These are phyloP conservation scores for Colletotrichum navitas DNA, from an alignment of 2,329 filamentous ascomycete genomes.

Conservation along the genomic window DNA sequence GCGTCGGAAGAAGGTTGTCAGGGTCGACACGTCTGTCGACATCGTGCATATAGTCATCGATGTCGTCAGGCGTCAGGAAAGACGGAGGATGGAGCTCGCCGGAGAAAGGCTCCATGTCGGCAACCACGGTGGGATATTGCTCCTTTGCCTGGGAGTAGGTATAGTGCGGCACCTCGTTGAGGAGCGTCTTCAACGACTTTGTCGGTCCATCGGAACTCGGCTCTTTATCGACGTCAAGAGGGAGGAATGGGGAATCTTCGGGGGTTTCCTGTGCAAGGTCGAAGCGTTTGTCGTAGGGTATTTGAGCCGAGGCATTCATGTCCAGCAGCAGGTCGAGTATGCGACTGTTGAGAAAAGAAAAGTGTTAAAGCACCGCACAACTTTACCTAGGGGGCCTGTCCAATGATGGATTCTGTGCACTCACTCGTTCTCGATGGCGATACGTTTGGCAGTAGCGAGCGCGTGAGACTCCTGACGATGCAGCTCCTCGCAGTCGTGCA, in stretches of 20 bases:
- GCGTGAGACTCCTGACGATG: constrained; percentile 87
- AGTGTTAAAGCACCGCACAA: constrained; percentile 6
- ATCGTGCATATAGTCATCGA: constrained; percentile 80
- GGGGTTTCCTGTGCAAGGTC: constrained; percentile 70
- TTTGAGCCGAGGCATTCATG: constrained; percentile 85
- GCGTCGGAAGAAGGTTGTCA: constrained; percentile 59
- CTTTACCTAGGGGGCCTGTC: neutral
- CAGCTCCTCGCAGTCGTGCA: constrained; percentile 84
- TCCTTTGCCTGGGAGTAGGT: constrained; percentile 69
- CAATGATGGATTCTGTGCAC: constrained; percentile 50
- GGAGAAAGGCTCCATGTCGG: constrained; percentile 63
- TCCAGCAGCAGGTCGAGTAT: constrained; percentile 90
- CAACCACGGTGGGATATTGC: constrained; percentile 69
- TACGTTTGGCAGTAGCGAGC: constrained; percentile 81
- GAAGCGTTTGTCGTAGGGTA: constrained; percentile 80
- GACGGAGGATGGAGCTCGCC: constrained; percentile 69
- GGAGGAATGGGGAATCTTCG: constrained; percentile 54
- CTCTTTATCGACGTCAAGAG: constrained; percentile 50
- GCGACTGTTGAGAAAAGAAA: constrained; percentile 68
- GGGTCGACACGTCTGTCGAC: constrained; percentile 67
- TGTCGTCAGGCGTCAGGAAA: constrained; percentile 77
- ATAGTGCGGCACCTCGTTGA: constrained; percentile 65
- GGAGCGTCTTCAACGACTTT: constrained; percentile 64
- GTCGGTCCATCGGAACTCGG: constrained; percentile 55
- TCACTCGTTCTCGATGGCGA: constrained; percentile 94